Evolutionary conservation across 208 protist genomes (phyloP), one percentile per base, ranked within the genome.

Genomic region (Trypanosomatidae sp.): DNA sequence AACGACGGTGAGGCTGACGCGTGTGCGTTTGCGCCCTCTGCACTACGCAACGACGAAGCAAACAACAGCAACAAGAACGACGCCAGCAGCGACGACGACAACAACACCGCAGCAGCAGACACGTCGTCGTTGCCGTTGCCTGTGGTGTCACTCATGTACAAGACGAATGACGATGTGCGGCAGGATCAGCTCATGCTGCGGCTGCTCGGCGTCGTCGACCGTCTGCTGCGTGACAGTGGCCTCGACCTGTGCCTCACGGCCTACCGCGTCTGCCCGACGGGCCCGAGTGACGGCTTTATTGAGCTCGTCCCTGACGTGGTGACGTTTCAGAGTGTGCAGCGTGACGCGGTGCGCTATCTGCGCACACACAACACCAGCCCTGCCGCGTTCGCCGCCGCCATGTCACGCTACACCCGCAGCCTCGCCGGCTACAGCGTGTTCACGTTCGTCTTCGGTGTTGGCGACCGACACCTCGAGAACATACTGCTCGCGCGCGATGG

Each of bases 131-230:
- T n/a, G n/a, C n/a, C n/a, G n/a, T 35, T 35, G 41, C 18, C 19
- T 1, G 38, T 30, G 43, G 10, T 56, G 7, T 27, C 60, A 5
- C 23, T 97, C 19, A 96, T 97, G 52, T 96, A 88, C 66, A 98
- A 98, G 60, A 69, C 52, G 18, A 81, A 94, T 43, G 96, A 98
- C 62, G 96, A 98, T 49, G 67, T 98, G 13, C 71, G 97, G 33
- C 97, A 99, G 66, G 97, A 99, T 56, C 94, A 98, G 64, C 68
- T 99, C 6, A 82, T 98, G n/a, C 67, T 98, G 27, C 92, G 97
- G 53, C 35, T 95, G 2, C 67, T 98, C 6, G 41, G 55, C 6
- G 48, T 96, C 2, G 94, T 96, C 66, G 93, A 98, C 61, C 45
- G 45, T 10, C 56, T 97, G 18, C 59, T 97, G 16, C 83, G 90